Percentiles rank a stretch among this genome's conserved stretches.
Conservation (phyloP, 208 protist species). For the Wallacemonas rigidus region DNA sequence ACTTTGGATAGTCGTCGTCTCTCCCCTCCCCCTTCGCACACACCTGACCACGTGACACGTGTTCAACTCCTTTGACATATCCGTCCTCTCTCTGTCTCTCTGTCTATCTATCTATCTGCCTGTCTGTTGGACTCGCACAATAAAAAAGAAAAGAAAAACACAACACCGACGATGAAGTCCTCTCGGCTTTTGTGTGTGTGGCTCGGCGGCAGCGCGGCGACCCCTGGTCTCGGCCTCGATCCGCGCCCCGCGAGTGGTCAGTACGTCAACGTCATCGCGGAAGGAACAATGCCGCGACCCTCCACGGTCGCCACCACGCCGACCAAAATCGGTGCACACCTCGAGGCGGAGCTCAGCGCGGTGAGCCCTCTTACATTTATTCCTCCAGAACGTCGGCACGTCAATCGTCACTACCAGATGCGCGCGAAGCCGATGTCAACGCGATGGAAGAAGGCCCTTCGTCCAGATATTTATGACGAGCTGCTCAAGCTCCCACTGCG, state of each 20-base stretch:
- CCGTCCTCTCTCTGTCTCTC: background rate
- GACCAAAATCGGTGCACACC: slow-evolving; percentile 25
- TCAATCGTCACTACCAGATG: slow-evolving; percentile 12
- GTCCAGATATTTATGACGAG: slow-evolving; percentile 86
- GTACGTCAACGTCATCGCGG: slow-evolving; percentile 78
- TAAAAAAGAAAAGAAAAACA: background rate
- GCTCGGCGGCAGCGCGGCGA: slow-evolving; percentile 66
- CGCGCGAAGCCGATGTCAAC: slow-evolving; percentile 29
- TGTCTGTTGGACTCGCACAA: background rate
- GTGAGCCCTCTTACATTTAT: slow-evolving; percentile 18
- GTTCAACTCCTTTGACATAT: too few relatives aligned
- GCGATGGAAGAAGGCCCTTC: slow-evolving; percentile 64
- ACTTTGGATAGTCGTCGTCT: too few relatives aligned
- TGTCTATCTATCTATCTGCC: slow-evolving; percentile 16
- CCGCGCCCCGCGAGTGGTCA: slow-evolving; percentile 44
- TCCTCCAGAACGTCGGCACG: slow-evolving; percentile 11
- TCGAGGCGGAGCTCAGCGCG: slow-evolving; percentile 18
- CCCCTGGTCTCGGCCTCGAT: slow-evolving; percentile 61
- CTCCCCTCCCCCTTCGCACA: too few relatives aligned
- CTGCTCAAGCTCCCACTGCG: slow-evolving; percentile 85
- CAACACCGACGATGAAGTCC: background rate
- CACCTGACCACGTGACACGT: too few relatives aligned
- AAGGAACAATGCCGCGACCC: slow-evolving; percentile 44
- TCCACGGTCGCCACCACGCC: background rate
- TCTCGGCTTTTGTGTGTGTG: slow-evolving; percentile 40